Conservation (phyloP, 306 rosid species). For the Quercus aquifolioides region DNA sequence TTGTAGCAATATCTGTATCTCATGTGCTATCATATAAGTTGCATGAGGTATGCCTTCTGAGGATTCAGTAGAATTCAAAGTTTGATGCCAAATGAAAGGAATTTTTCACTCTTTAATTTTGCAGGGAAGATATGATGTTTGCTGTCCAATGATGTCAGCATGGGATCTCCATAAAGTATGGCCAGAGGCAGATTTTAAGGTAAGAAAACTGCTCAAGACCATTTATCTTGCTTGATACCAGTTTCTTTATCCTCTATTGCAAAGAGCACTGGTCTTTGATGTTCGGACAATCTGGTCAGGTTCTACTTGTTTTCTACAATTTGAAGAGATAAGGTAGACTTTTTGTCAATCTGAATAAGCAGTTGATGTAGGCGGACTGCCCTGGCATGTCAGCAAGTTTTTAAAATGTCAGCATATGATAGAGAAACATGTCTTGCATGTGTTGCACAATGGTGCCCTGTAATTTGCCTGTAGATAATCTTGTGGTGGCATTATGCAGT, state of each 20-base stretch:
- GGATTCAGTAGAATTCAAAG: not conserved
- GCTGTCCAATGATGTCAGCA: slow-evolving; percentile 97
- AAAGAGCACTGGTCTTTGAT: slow-evolving; percentile 4
- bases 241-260: not conserved
- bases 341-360: not conserved
- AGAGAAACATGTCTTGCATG: not conserved
- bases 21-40: not conserved
- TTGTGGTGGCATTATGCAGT: not conserved
- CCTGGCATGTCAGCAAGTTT: not conserved
- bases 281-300: not conserved
- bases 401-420: not conserved
- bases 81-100: slow-evolving; percentile 1
- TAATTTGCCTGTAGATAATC: not conserved
- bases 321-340: not conserved
- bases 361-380: not conserved
- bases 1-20: not conserved
- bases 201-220: slow-evolving; percentile 23
- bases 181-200: slow-evolving; percentile 94
- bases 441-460: not conserved
- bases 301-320: not conserved
- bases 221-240: not conserved
- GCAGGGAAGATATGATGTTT: slow-evolving; percentile 91
- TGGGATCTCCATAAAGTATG: slow-evolving; percentile 99
- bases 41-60: not conserved
- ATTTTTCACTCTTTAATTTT: slow-evolving; percentile 12